Percentiles rank a stretch among this genome's conserved stretches.
These are phyloP conservation scores for Hypoxylon rubiginosum DNA, from an alignment of 2,329 filamentous ascomycete genomes.

Conservation along the genomic window DNA sequence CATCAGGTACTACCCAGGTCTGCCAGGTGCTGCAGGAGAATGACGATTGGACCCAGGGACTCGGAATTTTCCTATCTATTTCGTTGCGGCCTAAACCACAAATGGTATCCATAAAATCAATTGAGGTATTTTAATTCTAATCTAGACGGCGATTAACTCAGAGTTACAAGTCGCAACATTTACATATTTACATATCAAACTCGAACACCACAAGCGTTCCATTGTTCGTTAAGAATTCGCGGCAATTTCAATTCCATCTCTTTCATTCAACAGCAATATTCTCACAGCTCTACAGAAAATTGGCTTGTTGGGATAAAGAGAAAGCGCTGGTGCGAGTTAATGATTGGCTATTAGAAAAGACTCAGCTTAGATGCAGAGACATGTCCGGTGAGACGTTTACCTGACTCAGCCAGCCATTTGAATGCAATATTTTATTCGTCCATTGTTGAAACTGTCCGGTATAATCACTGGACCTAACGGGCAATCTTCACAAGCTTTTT, in stretches of 20 bases:
- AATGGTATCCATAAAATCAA: conserved; percentile 13
- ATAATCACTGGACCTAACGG: background rate
- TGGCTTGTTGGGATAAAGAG: background rate
- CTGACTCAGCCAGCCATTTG: background rate
- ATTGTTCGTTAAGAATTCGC: background rate
- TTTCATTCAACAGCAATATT: background rate
- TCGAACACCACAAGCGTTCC: background rate
- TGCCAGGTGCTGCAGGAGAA: background rate
- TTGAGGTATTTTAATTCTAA: conserved; percentile 28
- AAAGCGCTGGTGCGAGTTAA: background rate
- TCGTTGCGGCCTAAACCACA: conserved; percentile 11
- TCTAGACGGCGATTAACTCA: background rate
- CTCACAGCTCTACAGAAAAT: too few species aligned
- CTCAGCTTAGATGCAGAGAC: background rate
- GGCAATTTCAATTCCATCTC: background rate
- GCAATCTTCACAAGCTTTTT: too few species aligned
- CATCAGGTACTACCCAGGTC: background rate
- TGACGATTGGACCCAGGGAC: conserved; percentile 25
- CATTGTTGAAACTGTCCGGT: background rate
- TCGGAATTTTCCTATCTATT: conserved; percentile 29
- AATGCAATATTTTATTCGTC: too few species aligned
- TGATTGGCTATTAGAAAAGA: background rate
- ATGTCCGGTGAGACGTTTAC: background rate
- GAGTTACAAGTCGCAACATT: background rate
- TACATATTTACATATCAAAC: background rate